Percentiles rank a stretch among this genome's conserved stretches.
Conservation (phyloP, 306 rosid genomes). For the Vicia faba region DNA sequence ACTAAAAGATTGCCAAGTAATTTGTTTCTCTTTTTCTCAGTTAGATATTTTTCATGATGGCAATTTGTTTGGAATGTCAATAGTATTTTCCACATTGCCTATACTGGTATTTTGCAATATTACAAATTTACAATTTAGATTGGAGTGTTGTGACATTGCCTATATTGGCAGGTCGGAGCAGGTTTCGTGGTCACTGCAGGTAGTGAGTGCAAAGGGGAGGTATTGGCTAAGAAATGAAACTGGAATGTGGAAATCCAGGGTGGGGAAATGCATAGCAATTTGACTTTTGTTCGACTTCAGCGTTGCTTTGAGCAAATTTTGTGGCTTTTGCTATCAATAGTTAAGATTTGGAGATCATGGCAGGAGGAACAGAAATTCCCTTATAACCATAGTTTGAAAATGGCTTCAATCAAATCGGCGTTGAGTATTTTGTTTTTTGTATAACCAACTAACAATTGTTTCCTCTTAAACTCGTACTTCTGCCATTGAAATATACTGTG, state of each 20-base stretch:
- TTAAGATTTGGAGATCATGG: constrained; percentile 32
- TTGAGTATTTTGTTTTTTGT: constrained; percentile 20
- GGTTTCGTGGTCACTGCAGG: constrained; percentile 90
- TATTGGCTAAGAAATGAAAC: constrained; percentile 84
- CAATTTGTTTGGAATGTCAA: not conserved
- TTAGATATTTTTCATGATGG: not conserved
- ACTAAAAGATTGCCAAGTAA: constrained; percentile 91
- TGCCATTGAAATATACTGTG: constrained; percentile 17
- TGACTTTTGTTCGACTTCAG: constrained; percentile 23
- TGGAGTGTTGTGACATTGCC: constrained; percentile 25
- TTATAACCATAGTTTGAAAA: constrained; percentile 24
- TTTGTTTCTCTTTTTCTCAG: constrained; percentile 12
- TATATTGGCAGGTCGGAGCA: constrained; percentile 75
- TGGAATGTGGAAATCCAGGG: constrained; percentile 35
- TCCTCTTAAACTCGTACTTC: not conserved
- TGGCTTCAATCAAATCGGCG: constrained; percentile 37
- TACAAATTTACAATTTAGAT: constrained; percentile 25
- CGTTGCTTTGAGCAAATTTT: constrained; percentile 48
- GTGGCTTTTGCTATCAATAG: constrained; percentile 33
- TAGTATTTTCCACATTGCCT: constrained; percentile 12
- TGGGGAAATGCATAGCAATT: constrained; percentile 2
- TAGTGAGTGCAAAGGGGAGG: constrained; percentile 88
- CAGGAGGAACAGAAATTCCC: constrained; percentile 33
- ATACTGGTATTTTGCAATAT: constrained; percentile 30
- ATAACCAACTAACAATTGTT: constrained; percentile 27